Percentiles rank a stretch among this genome's conserved stretches.
Conservation (phyloP, 805 yeast genomes). For the Danielia reshetovae region DNA sequence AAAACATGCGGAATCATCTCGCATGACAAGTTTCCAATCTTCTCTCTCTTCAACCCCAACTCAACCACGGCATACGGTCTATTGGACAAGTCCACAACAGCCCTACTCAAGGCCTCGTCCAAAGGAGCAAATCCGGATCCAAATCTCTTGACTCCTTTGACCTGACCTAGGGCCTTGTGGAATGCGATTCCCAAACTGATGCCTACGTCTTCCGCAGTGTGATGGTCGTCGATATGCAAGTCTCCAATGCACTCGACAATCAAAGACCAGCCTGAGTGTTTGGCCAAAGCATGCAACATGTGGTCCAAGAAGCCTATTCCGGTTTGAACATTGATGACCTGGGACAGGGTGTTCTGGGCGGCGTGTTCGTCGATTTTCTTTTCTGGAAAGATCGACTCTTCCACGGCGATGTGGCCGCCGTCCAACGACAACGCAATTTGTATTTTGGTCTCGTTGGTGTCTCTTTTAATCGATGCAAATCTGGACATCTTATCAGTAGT, state of each 20-base stretch:
- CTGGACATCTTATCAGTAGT: slow-evolving; percentile 9
- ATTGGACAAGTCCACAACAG: slow-evolving; percentile 93
- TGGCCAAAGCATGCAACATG: slow-evolving; percentile 95
- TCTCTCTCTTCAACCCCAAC: slow-evolving; percentile 86
- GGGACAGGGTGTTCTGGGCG: slow-evolving; percentile 63
- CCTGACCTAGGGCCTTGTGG: slow-evolving; percentile 83
- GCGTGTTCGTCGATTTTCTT: slow-evolving; percentile 46
- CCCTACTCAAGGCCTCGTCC: slow-evolving; percentile 92
- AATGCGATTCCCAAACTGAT: slow-evolving; percentile 89
- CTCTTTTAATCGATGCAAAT: slow-evolving; percentile 54
- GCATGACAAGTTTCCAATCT: slow-evolving; percentile 84
- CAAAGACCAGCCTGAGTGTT: slow-evolving; percentile 95
- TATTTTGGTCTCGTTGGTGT: slow-evolving; percentile 91
- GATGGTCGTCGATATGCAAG: slow-evolving; percentile 95
- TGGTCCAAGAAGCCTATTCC: slow-evolving; percentile 96
- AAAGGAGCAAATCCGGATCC: slow-evolving; percentile 93
- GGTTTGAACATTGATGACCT: slow-evolving; percentile 75
- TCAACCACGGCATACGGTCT: slow-evolving; percentile 91
- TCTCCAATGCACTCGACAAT: slow-evolving; percentile 90
- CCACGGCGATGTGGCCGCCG: slow-evolving; percentile 74
- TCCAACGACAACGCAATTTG: slow-evolving; percentile 79
- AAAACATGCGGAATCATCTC: slow-evolving; percentile 99
- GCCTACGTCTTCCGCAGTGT: slow-evolving; percentile 93
- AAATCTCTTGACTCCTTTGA: slow-evolving; percentile 87
- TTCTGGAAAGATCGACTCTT: slow-evolving; percentile 50